Evolutionary conservation across 192 early-diverging fungal species (phyloP).

Genomic region (Phycomyces nitens): DNA sequence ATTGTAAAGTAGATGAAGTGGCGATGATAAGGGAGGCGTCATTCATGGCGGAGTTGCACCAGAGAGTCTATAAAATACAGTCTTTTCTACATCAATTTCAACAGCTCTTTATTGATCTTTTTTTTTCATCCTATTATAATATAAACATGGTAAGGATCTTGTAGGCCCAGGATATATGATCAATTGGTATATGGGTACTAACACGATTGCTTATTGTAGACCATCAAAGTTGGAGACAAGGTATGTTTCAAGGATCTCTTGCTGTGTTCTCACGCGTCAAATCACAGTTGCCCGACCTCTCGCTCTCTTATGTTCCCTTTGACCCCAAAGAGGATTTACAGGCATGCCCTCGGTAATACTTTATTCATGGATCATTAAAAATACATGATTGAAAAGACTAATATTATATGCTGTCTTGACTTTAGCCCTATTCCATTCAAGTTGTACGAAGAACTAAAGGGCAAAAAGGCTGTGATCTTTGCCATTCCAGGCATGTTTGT

Average conservation of each 20-base stretch:
- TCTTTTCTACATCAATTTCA: too few species aligned
- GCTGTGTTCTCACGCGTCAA: not conserved
- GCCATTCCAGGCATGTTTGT: constrained; percentile 37
- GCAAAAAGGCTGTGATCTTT: constrained; percentile 62
- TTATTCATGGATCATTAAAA: not conserved
- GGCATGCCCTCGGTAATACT: constrained; percentile 15
- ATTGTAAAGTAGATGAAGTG: too few species aligned
- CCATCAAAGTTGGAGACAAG: constrained; percentile 9
- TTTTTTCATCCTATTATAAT: too few species aligned
- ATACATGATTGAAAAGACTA: too few species aligned
- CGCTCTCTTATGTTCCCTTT: constrained; percentile 27
- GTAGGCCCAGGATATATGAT: too few species aligned
- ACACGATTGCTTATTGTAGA: not conserved
- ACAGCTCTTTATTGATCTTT: too few species aligned
- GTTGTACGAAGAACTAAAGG: constrained; percentile 44
- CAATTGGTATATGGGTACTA: too few species aligned
- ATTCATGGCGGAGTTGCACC: too few species aligned
- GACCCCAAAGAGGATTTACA: constrained; percentile 17
- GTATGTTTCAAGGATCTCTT: not conserved
- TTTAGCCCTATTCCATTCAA: constrained; percentile 18
- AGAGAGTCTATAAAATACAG: too few species aligned
- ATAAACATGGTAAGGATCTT: too few species aligned
- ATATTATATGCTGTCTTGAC: not conserved
- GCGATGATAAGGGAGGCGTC: too few species aligned
- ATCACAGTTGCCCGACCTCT: constrained; percentile 21